Evolutionary conservation across 2,329 filamentous ascomycete species (phyloP), one percentile per base, ranked within the genome.

Genomic region (Mariannaea sp.): DNA sequence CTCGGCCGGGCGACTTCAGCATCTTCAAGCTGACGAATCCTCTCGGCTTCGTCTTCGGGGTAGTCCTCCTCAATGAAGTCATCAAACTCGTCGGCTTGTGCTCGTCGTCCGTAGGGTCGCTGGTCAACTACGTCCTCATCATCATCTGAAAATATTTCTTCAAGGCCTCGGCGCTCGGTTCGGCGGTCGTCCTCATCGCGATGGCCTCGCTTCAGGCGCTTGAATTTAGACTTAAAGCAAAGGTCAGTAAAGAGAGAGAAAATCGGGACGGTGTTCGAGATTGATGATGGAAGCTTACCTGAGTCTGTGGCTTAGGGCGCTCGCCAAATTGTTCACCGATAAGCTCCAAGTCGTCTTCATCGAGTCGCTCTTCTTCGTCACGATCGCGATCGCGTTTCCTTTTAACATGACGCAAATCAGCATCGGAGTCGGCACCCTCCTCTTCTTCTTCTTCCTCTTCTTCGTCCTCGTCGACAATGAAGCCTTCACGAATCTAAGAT

Each of bases 1-100:
- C 86, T 84, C 1, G 92, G 90, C 32, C 91, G 84, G 49, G 91
- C 90, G 56, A 97, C 90, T 69, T 97, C 92, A 64, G 89, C 81
- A 68, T 97, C 92, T 70, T 96, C 92, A 58, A 87, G 83, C 62
- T 91, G 84, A 53, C 84, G 85, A 50, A 88, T 84, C 14, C 84
- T 80, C 65, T 90, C 89, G 56, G 89, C 87, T 58, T 95, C 91
- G 61, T 96, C 91, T 43, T 91, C 90, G 43, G 92, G 90, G 57
- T 91, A 92, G 65, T 97, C 94, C 65, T 97, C 92, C 70, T 97
- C 93, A 68, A 99, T 99, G 73, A 99, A 99, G 70, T 93, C 92
- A 56, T 91, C 91, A 71, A 96, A 90, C 67, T 96, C 91, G 71
- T 95, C 89, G 40, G 83, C 83, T 56, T 83, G 78, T 29, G 80